Evolutionary conservation across 345 rosid species (phyloP).

Genomic region (Lumnitzera littorea): DNA sequence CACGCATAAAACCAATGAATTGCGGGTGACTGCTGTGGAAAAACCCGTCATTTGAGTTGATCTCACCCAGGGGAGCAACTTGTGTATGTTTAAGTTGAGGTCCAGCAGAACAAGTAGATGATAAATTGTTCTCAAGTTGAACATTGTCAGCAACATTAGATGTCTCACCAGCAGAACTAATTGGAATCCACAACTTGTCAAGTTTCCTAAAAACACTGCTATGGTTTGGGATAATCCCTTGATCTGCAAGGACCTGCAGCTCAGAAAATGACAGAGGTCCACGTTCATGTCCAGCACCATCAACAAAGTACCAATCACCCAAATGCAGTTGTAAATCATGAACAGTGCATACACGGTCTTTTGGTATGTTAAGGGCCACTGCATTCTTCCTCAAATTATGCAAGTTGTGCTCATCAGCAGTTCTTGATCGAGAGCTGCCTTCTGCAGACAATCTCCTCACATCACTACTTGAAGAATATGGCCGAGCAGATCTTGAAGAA

Average conservation of each 20-base stretch:
- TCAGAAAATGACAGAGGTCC: conserved; percentile 75
- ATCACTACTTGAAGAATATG: conserved; percentile 55
- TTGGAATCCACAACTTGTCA: conserved; percentile 91
- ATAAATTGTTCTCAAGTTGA: conserved; percentile 22
- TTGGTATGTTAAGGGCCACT: conserved; percentile 43
- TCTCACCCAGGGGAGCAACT: conserved; percentile 21
- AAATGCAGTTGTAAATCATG: conserved; percentile 77
- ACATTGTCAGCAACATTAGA: conserved; percentile 30
- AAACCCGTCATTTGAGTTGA: conserved; percentile 19
- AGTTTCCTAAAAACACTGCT: conserved; percentile 86
- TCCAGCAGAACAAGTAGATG: conserved; percentile 34
- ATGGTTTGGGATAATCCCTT: conserved; percentile 51
- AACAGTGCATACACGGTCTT: conserved; percentile 52
- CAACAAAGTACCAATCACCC: conserved; percentile 96
- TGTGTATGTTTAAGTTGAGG: conserved; percentile 21
- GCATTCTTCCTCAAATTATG: conserved; percentile 38
- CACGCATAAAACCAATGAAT: conserved; percentile 85
- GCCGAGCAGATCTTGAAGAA: conserved; percentile 58
- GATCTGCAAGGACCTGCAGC: conserved; percentile 67
- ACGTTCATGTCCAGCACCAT: conserved; percentile 88
- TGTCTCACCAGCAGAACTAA: conserved; percentile 34
- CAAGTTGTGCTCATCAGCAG: conserved; percentile 34
- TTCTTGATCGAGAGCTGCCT: conserved; percentile 41
- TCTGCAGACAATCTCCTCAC: conserved; percentile 50
- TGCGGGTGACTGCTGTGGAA: conserved; percentile 83